Evolutionary conservation across 805 yeast genomes (phyloP).

Genomic region (Saturnispora silvae): DNA sequence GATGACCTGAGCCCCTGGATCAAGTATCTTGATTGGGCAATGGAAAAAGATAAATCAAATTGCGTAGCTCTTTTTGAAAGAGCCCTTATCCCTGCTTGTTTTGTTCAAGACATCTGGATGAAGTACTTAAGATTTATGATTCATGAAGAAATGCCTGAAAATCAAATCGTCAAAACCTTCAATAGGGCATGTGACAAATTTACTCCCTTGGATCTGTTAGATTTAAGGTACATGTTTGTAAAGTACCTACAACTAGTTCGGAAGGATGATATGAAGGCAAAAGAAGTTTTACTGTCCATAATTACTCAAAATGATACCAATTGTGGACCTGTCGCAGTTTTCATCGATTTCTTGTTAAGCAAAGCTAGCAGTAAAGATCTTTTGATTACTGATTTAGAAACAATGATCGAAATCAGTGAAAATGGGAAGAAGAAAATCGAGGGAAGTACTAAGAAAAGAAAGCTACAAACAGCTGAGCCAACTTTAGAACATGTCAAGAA

Average conservation of each 20-base stretch:
- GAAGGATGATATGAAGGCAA: conserved; percentile 15
- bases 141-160: conserved; percentile 23
- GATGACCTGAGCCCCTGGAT: conserved; percentile 48
- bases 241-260: conserved; percentile 16
- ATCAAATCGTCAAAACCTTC: conserved; percentile 29
- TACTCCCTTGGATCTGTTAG: conserved; percentile 22
- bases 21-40: conserved; percentile 44
- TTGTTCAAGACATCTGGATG: conserved; percentile 54
- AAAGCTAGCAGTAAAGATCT: conserved; percentile 7
- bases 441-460: conserved; percentile 4
- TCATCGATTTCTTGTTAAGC: conserved; percentile 8
- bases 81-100: conserved; percentile 59
- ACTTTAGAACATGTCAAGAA: conserved; percentile 3
- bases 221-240: conserved; percentile 24
- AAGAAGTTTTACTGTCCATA: conserved; percentile 15
- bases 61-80: conserved; percentile 55
- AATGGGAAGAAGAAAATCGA: conserved; percentile 7
- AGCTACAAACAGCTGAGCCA: not conserved
- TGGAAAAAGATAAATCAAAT: conserved; percentile 14
- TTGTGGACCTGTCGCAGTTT: conserved; percentile 8
- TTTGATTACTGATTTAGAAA: conserved; percentile 10
- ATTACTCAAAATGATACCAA: conserved; percentile 9
- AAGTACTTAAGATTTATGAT: conserved; percentile 49
- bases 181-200: conserved; percentile 37
- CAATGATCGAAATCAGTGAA: conserved; percentile 12